Evolutionary conservation across 2,329 filamentous ascomycete genomes (phyloP).

Genomic region (Geosmithia flava): DNA sequence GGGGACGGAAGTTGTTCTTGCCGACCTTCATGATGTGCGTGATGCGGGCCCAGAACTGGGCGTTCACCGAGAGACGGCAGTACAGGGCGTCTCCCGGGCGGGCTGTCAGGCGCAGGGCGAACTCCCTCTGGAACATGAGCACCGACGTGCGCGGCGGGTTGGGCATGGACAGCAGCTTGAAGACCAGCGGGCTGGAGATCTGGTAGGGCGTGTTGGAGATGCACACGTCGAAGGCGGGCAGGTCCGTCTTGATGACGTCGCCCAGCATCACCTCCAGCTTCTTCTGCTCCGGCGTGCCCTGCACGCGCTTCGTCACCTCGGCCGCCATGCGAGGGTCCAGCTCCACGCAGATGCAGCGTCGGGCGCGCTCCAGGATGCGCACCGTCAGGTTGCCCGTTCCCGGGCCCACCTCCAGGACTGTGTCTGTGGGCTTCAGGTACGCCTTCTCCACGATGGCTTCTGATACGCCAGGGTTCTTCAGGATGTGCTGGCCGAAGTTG

Average conservation of each 20-base stretch:
- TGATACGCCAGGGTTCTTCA: slow-evolving; percentile 82
- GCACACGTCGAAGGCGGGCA: slow-evolving; percentile 68
- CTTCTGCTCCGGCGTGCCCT: slow-evolving; percentile 75
- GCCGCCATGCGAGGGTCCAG: slow-evolving; percentile 94
- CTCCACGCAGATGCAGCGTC: slow-evolving; percentile 74
- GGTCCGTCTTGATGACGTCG: slow-evolving; percentile 74
- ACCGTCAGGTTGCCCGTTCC: slow-evolving; percentile 85
- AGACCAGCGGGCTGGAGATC: slow-evolving; percentile 86
- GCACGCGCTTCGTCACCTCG: slow-evolving; percentile 86
- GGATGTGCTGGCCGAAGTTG: slow-evolving; percentile 73
- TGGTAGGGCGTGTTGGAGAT: slow-evolving; percentile 60
- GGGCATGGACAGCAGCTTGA: slow-evolving; percentile 72
- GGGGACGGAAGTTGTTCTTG: slow-evolving; percentile 92
- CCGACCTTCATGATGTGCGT: slow-evolving; percentile 84
- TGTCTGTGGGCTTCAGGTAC: slow-evolving; percentile 77
- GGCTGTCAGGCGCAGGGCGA: slow-evolving; percentile 80
- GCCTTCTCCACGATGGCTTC: slow-evolving; percentile 64
- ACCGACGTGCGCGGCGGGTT: slow-evolving; percentile 75
- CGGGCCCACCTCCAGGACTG: slow-evolving; percentile 81
- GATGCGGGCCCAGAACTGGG: slow-evolving; percentile 68
- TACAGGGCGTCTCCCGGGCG: slow-evolving; percentile 82
- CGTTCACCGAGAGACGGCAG: slow-evolving; percentile 81
- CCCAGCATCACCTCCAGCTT: slow-evolving; percentile 80
- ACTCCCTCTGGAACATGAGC: slow-evolving; percentile 96
- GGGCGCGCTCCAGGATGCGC: slow-evolving; percentile 76